Percentiles rank a stretch among this genome's conserved stretches.
phyloP scores from a whole-genome alignment of 306 rosid genomes.

The Quercus agrifolia region DNA sequence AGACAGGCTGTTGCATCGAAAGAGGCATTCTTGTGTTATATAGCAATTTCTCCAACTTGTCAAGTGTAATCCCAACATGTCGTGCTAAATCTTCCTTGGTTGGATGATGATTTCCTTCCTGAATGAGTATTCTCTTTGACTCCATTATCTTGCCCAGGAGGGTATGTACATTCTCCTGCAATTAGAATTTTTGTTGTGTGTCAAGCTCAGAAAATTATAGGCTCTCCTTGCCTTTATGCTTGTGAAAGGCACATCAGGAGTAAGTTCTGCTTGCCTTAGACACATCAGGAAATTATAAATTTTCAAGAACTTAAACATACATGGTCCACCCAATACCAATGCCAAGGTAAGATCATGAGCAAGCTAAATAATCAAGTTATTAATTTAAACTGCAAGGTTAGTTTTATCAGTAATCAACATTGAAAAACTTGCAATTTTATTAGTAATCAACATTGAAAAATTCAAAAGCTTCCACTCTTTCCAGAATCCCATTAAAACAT shows the following conservation, averaged over 20 bases:
- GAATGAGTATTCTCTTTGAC: slow-evolving; percentile 63
- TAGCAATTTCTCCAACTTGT: slow-evolving; percentile 61
- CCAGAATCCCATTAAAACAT: slow-evolving; percentile 5
- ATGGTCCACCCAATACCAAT: not conserved
- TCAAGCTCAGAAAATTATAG: not conserved
- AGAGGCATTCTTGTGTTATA: slow-evolving; percentile 63
- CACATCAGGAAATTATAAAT: not conserved
- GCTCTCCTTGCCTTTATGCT: no score
- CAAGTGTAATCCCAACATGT: slow-evolving; percentile 64
- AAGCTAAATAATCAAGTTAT: not conserved
- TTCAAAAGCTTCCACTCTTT: slow-evolving; percentile 15
- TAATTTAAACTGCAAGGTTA: no score
- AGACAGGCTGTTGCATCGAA: slow-evolving; percentile 79
- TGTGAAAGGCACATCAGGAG: not conserved
- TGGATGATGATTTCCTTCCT: slow-evolving; percentile 67
- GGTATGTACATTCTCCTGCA: slow-evolving; percentile 73
- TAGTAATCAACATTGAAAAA: slow-evolving; percentile 1
- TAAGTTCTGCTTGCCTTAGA: not conserved
- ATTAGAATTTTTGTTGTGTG: slow-evolving; percentile 8
- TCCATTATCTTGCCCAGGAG: slow-evolving; percentile 67
- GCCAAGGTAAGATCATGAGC: not conserved
- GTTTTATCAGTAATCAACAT: slow-evolving; percentile 12
- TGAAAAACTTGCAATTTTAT: not conserved
- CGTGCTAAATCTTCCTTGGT: slow-evolving; percentile 74
- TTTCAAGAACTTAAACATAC: not conserved